Percentiles rank a stretch among this genome's conserved stretches.
phyloP scores from a whole-genome alignment of 805 yeast species.

The Tetrapisispora iriomotensis region DNA sequence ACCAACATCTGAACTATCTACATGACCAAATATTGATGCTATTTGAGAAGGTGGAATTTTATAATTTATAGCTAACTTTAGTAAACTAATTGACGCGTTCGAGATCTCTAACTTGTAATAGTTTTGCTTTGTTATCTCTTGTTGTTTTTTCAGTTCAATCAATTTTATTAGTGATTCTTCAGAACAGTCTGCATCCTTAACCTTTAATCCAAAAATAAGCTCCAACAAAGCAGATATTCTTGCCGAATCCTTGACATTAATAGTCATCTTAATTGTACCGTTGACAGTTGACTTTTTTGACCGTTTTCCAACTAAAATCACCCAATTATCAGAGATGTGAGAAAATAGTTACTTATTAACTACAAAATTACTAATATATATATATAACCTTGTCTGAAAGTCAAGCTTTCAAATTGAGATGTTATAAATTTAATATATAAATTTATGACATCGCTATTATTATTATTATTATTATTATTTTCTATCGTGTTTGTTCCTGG shows the following conservation, averaged over 20 bases:
- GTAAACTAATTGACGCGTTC: conserved; percentile 48
- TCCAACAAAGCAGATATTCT: not conserved
- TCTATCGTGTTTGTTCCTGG: too few species aligned
- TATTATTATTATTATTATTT: too few species aligned
- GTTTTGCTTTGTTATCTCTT: conserved; percentile 77
- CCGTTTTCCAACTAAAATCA: too few species aligned
- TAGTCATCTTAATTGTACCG: not conserved
- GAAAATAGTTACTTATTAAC: too few species aligned
- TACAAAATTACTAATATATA: too few species aligned
- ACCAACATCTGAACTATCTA: not conserved
- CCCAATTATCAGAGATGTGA: too few species aligned
- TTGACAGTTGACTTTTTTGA: too few species aligned
- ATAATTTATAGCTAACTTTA: conserved; percentile 49
- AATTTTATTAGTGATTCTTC: conserved; percentile 52
- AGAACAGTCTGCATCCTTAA: conserved; percentile 40
- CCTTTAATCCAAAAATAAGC: not conserved
- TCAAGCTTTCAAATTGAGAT: too few species aligned
- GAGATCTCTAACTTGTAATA: conserved; percentile 57
- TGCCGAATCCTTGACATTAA: not conserved
- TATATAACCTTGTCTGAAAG: too few species aligned
- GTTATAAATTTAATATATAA: too few species aligned
- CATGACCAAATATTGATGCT: conserved; percentile 41
- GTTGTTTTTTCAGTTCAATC: conserved; percentile 52
- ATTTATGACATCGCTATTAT: too few species aligned
- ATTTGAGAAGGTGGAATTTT: conserved; percentile 59